phyloP scores from a whole-genome alignment of 768 basidiomycete species.

The Trametes gibbosa region DNA sequence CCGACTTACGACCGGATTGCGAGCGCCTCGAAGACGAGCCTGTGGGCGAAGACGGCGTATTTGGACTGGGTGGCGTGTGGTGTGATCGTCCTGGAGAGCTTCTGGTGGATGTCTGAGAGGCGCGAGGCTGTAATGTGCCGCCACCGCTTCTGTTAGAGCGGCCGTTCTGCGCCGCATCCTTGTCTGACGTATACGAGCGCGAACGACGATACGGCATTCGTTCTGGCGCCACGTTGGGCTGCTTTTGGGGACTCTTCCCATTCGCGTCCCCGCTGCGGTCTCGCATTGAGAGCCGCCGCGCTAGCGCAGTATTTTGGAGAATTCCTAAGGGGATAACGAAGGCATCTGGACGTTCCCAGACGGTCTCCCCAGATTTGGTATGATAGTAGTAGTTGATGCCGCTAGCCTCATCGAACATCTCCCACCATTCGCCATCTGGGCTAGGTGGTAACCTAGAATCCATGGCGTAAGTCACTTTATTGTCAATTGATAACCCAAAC shows the following conservation, averaged over 20 bases:
- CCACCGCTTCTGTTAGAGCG: slow-evolving; percentile 2
- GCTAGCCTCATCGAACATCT: slow-evolving; percentile 79
- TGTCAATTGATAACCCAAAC: background rate
- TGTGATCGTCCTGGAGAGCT: slow-evolving; percentile 20
- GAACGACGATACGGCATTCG: slow-evolving; percentile 26
- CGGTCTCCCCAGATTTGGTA: slow-evolving; percentile 85
- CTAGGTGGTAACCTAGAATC: slow-evolving; percentile 70
- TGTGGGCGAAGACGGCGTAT: slow-evolving; percentile 2
- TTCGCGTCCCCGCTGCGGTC: slow-evolving; percentile 3
- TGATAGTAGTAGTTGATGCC: slow-evolving; percentile 93
- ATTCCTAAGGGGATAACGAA: slow-evolving; percentile 91
- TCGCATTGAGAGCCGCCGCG: slow-evolving; percentile 57
- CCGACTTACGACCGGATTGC: slow-evolving; percentile 10
- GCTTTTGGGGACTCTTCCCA: slow-evolving; percentile 10
- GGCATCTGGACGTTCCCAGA: slow-evolving; percentile 87
- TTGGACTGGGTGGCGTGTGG: slow-evolving; percentile 3
- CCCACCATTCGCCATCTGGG: slow-evolving; percentile 94
- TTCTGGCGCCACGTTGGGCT: background rate
- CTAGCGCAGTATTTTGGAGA: slow-evolving; percentile 78
- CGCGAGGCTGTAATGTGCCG: slow-evolving; percentile 14
- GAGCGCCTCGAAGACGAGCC: slow-evolving; percentile 3
- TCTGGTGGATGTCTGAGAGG: slow-evolving; percentile 27
- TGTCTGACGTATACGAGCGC: slow-evolving; percentile 22
- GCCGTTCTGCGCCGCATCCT: slow-evolving; percentile 5
- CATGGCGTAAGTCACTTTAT: background rate